phyloP scores from a whole-genome alignment of 2,329 filamentous ascomycete genomes.

The Elsinoe ampelina region DNA sequence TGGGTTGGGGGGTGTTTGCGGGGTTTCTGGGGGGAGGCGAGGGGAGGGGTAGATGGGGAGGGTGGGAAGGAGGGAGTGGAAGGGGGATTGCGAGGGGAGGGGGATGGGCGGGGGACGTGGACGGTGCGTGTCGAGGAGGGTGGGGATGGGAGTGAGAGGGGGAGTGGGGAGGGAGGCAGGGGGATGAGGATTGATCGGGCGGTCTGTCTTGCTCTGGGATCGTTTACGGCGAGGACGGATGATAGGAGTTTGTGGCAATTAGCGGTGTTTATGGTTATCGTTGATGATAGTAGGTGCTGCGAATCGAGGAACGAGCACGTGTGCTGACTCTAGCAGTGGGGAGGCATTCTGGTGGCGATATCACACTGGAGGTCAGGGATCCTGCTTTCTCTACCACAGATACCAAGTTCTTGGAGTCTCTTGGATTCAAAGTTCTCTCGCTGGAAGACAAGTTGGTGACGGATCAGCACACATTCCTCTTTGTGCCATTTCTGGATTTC shows the following conservation, averaged over 20 bases:
- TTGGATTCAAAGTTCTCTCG: constrained; percentile 17
- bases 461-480: constrained; percentile 10
- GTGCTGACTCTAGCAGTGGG: background rate
- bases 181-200: constrained; percentile 22
- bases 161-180: constrained; percentile 16
- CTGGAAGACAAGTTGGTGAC: constrained; percentile 14
- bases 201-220: constrained; percentile 24
- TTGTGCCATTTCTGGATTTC: constrained; percentile 15
- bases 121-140: no score
- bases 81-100: no score
- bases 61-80: no score
- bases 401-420: constrained; percentile 19
- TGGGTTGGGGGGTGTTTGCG: background rate
- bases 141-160: background rate
- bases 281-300: constrained; percentile 14
- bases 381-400: constrained; percentile 24
- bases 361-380: constrained; percentile 22
- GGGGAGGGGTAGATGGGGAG: no score
- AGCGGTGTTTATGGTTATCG: constrained; percentile 24
- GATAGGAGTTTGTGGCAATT: constrained; percentile 26
- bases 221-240: constrained; percentile 18
- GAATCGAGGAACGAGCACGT: background rate
- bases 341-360: background rate
- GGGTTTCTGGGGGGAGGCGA: background rate
- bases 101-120: no score